Percentiles rank a stretch among this genome's conserved stretches.
phyloP scores from a whole-genome alignment of 2,329 filamentous ascomycete genomes.

The Dichotomopilus funicola region DNA sequence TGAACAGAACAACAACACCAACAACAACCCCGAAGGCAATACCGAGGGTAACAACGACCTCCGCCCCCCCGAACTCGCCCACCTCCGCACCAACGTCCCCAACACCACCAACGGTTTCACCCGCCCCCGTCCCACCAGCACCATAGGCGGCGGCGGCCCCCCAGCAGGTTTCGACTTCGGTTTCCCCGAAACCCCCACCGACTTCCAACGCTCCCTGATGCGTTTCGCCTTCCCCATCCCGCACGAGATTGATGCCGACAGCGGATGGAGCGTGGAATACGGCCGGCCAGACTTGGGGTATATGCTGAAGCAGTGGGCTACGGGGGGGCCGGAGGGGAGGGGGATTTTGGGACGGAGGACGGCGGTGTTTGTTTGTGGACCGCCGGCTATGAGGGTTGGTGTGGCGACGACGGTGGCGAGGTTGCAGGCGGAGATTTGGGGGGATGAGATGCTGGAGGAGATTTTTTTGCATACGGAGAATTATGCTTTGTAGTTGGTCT shows the following conservation, averaged over 20 bases:
- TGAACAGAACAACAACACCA: slow-evolving; percentile 1
- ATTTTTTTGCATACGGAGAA: slow-evolving; percentile 94
- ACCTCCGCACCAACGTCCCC: slow-evolving; percentile 44
- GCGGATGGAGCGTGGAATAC: slow-evolving; percentile 89
- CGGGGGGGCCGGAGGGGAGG: slow-evolving; percentile 57
- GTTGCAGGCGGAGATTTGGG: slow-evolving; percentile 78
- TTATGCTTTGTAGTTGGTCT: slow-evolving; percentile 63
- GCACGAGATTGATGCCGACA: slow-evolving; percentile 51
- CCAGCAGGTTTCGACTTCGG: slow-evolving; percentile 68
- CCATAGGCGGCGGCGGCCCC: slow-evolving; percentile 41
- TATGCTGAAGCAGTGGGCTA: slow-evolving; percentile 77
- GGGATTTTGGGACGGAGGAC: slow-evolving; percentile 72
- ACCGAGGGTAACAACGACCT: slow-evolving; percentile 8
- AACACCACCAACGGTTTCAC: slow-evolving; percentile 15
- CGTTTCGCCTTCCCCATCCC: slow-evolving; percentile 76
- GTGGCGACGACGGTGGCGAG: slow-evolving; percentile 80
- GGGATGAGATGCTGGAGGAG: slow-evolving; percentile 71
- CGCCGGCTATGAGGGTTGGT: slow-evolving; percentile 77
- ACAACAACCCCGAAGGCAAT: not conserved
- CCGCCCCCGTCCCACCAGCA: slow-evolving; percentile 44
- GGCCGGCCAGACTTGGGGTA: slow-evolving; percentile 81
- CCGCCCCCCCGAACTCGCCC: slow-evolving; percentile 49
- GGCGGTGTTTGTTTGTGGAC: slow-evolving; percentile 90
- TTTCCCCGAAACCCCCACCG: slow-evolving; percentile 75
- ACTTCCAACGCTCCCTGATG: slow-evolving; percentile 85